Base-by-base conservation (phyloP, 2,329 filamentous ascomycete genomes). In the Microthyrium microscopicum region DNA sequence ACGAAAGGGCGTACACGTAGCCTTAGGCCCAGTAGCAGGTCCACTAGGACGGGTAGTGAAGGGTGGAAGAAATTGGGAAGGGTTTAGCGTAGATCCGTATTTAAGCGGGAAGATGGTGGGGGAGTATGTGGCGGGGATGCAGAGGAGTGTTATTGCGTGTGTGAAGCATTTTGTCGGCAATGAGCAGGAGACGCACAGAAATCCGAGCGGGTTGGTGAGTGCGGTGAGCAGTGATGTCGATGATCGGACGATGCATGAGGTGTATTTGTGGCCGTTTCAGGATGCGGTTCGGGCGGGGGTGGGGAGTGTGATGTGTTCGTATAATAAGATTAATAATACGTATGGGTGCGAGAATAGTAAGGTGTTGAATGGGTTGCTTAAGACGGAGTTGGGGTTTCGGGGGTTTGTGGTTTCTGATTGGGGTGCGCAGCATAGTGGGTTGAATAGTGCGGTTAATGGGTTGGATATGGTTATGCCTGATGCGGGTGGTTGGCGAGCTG, bases 281-380 rank as follows among this genome's bases (percentile, higher is more conserved):
- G 42, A 52, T 33, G 47, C 46, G 1, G 40, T 53, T 31, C 39
- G 42, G 20, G 48, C 46, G 24, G 51, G 50, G 2, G 39, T 43
- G 4, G 42, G 39, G 11, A 39, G 40, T 7, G 39, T 54, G 17
- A 54, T 54, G 51, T 50, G 49, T 31, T 44, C 45, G 4, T 49
- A 52, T 31, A 60, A 43, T 39, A 47, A 4, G 60, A 64, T 82
- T 13, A 35, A 35, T 20, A 32, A 32, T 17, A 30, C 33, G 18
- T 35, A 35, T 21, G 33, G 18, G 18, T 35, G 77, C 50, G 66
- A 75, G 46, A 79, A 75, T 52, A 64, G 67, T 38, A 57, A 66
- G 31, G 53, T 61, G 3, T 47, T 78, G 34, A 75, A 76, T 46
- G 63, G 64, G 31, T 48, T 82, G 3, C 56, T 82, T 12, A 81